Percentiles rank a stretch among this genome's conserved stretches.
phyloP scores from a whole-genome alignment of 2,329 filamentous ascomycete genomes.

The Penicillium sp. region DNA sequence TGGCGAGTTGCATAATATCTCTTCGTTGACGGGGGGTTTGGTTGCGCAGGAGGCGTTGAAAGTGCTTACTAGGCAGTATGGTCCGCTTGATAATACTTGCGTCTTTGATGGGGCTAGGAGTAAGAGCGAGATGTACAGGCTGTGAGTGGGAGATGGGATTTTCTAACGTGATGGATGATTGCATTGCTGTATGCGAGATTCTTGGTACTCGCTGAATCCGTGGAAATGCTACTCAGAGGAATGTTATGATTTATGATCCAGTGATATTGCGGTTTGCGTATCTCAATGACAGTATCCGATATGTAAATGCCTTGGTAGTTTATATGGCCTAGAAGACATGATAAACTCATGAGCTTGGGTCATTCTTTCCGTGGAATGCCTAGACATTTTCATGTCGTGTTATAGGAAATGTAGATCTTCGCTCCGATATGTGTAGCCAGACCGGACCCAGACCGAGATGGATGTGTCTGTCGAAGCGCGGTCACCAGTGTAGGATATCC shows the following conservation, averaged over 20 bases:
- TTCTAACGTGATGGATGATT: background rate
- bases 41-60: constrained; percentile 97
- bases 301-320: background rate
- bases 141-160: constrained; percentile 24
- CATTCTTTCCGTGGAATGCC: background rate
- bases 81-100: constrained; percentile 56
- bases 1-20: constrained; percentile 85
- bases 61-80: constrained; percentile 56
- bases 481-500: background rate
- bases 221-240: background rate
- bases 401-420: background rate
- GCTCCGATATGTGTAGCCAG: background rate
- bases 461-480: background rate
- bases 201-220: too few relatives aligned
- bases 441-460: background rate
- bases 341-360: too few relatives aligned
- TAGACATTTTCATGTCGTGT: background rate
- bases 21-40: constrained; percentile 78
- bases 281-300: background rate
- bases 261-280: background rate
- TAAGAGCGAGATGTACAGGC: constrained; percentile 45
- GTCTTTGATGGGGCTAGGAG: constrained; percentile 55
- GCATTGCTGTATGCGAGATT: background rate
- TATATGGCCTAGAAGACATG: background rate
- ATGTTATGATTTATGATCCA: constrained; percentile 11